A percentile compares a stretch with the other conserved stretches of the same genome.
Evolutionary conservation across 768 basidiomycete species (phyloP).

Genomic region (Mycena pura): DNA sequence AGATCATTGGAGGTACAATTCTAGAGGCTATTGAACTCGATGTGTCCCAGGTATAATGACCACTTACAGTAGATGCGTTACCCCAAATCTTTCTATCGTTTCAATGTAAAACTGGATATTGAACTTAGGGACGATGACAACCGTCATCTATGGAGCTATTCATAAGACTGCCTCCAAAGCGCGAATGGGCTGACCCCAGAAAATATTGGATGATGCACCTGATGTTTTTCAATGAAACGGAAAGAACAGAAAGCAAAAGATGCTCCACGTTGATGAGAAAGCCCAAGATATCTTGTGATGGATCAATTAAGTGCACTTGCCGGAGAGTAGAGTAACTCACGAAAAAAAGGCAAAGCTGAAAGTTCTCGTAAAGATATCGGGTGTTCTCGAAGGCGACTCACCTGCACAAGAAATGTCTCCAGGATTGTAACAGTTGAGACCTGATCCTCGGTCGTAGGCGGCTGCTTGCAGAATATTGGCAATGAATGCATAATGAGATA

Average conservation of each 20-base stretch:
- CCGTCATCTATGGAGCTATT: not conserved
- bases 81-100: not conserved
- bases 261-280: conserved; percentile 42
- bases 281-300: conserved; percentile 48
- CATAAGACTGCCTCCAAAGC: not conserved
- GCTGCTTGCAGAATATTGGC: conserved; percentile 47
- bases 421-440: conserved; percentile 40
- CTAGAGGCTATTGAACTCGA: not conserved
- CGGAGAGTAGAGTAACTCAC: conserved; percentile 19
- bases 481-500: conserved; percentile 39
- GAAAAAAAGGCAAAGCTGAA: conserved; percentile 40
- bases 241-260: not conserved
- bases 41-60: not conserved
- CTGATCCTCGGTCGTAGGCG: conserved; percentile 27
- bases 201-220: conserved; percentile 12
- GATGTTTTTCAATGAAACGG: not conserved
- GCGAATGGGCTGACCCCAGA: not conserved
- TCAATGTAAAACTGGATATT: not conserved
- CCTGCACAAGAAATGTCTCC: conserved; percentile 41
- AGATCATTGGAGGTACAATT: not conserved
- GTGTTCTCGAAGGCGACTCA: not conserved
- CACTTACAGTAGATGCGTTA: not conserved
- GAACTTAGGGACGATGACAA: not conserved
- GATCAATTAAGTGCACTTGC: not conserved
- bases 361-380: not conserved